phyloP scores from a whole-genome alignment of 1,284 basidiomycete species.

The Sparassis latifolia region DNA sequence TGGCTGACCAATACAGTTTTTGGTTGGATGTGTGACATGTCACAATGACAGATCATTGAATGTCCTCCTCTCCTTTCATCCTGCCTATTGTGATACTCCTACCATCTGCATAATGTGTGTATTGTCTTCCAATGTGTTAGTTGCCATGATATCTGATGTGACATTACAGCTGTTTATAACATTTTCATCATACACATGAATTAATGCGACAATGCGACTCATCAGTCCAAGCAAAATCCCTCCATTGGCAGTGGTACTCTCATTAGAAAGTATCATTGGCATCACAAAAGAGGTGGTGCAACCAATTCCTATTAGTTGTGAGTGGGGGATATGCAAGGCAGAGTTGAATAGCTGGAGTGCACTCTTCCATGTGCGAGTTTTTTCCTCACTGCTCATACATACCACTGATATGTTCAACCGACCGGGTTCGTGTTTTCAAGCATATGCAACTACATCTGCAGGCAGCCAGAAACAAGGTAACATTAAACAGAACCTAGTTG shows the following conservation, averaged over 20 bases:
- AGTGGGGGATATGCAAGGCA: slow-evolving; percentile 13
- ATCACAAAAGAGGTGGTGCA: slow-evolving; percentile 13
- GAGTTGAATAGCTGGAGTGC: slow-evolving; percentile 16
- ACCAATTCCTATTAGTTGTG: slow-evolving; percentile 8
- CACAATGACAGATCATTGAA: too few species aligned
- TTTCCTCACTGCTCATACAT: neutral
- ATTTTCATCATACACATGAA: too few species aligned
- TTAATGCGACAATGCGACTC: too few species aligned
- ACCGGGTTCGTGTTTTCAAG: slow-evolving; percentile 3
- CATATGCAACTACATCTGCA: slow-evolving; percentile 9
- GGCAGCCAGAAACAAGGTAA: neutral
- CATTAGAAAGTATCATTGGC: slow-evolving; percentile 5
- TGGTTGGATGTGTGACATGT: too few species aligned
- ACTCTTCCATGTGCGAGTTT: slow-evolving; percentile 13
- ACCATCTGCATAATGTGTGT: too few species aligned
- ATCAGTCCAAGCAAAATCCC: too few species aligned
- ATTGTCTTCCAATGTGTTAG: too few species aligned
- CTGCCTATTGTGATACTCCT: too few species aligned
- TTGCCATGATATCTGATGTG: too few species aligned
- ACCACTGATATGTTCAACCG: neutral
- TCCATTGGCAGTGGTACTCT: neutral
- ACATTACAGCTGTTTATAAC: too few species aligned
- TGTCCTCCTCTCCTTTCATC: too few species aligned
- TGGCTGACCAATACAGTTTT: too few species aligned
- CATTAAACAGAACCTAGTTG: neutral